Base-by-base conservation (phyloP, 2,329 filamentous ascomycete species). In the Aspergillus quadrilineatus region DNA sequence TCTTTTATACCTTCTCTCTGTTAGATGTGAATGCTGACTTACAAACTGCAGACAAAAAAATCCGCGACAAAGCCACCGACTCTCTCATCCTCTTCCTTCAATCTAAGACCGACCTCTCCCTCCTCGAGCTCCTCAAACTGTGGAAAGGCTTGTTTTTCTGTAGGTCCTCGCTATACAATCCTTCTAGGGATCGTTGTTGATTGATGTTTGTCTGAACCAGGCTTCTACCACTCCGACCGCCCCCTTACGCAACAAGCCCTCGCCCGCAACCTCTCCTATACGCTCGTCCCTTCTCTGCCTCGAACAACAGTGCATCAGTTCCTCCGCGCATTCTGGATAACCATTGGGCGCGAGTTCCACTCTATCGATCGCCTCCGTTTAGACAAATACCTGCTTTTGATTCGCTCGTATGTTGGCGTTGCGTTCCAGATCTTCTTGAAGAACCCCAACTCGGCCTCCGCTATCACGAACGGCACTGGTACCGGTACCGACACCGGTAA, bases 131-230 rank as follows among this genome's bases (percentile, higher is more conserved):
- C 49, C 80, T 93, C 59, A 96, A 96, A 78, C 83, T 97, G 63
- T 96, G 92, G 91, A 96, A 95, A 71, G 93, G 92, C 4, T 84
- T 97, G 17, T 97, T 94, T 80, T 97, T 92, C 81, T 85, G 84
- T 83, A 78, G 53, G 77, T 10, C 34, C 36, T 51, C 28, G 32
- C 26, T 15, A 39, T 6, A 50, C 32, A 14, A 43, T 51, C 26
- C 4, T 47, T 22, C 22, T 22, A 22, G 22, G 22, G 2, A 22
- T 22, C 22, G 2, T 22, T 5, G 17, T 22, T 39, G 39, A 50
- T 42, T 5, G 9, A 5, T 14, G 4, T 4, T 26, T 37, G 10
- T 6, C 6, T 28, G 9, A 1, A 42, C n/a, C 48, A 81, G 88
- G 88, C 69, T 85, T 94, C 68, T 97, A 91, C 88, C 94, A 96